Evolutionary conservation across 1,284 basidiomycete genomes (phyloP), one percentile per base, ranked within the genome.

Genomic region (Serendipita sp.): DNA sequence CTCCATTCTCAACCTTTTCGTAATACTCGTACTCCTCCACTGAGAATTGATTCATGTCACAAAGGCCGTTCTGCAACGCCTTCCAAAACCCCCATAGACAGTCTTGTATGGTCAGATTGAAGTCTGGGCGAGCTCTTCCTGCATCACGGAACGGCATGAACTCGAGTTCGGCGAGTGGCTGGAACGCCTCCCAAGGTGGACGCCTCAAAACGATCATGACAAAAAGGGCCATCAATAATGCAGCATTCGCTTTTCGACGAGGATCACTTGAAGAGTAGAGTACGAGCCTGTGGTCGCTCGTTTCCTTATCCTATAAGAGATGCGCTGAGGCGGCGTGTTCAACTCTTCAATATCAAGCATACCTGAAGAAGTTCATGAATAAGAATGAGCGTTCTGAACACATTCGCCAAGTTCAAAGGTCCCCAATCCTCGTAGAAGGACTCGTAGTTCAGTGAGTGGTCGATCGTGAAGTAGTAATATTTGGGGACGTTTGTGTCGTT

Each of bases 121-220:
- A 97, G 73, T 98, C 94, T 17, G 92, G 90, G 3, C 86, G 82
- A 0, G 93, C 93, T 63, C 92, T 85, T 3, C 95, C 95, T 10
- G 96, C 96, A 69, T 99, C 96, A 65, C 96, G 82, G 73, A 98
- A 99, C 3, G 93, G 91, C 81, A 91, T 87, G 70, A 96, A 89
- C 73, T 95, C 91, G 50, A 94, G 71, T 70, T 91, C 86, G 43
- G 91, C 89, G 62, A 96, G 86, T 3, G 94, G 93, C 69, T 91
- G 84, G 72, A 96, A 94, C 1, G 93, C 93, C 73, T 96, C 91
- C 83, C 92, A 95, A 29, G 95, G 94, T n/a, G 87, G 81, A 64
- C 87, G 85, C 66, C 91, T 82, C 72, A 91, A 86, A 3, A 98
- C 92, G 67, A 98, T 93, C 82, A 98, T 88, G 47, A 88, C 82